phyloP scores from a whole-genome alignment of 371 early-diverging fungal species.

The Mucor lusitanicus region DNA sequence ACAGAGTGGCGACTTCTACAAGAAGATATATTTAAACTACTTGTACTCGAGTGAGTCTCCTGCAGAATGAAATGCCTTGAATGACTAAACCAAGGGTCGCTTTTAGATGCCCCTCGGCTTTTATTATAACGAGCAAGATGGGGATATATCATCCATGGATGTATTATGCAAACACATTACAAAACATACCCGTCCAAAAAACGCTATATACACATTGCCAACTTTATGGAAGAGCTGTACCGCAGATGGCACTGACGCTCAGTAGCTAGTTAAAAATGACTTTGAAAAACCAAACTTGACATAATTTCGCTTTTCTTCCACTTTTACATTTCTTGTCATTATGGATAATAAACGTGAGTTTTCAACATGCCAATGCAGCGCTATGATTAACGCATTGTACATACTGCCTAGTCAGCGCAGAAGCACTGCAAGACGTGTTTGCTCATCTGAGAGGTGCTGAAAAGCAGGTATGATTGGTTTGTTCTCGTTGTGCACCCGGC shows the following conservation, averaged over 20 bases:
- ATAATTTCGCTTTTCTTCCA: background rate
- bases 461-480: background rate
- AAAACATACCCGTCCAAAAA: background rate
- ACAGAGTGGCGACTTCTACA: no score
- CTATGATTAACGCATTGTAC: background rate
- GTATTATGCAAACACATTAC: background rate
- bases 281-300: no score
- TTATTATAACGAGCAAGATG: background rate
- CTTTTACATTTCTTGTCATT: background rate
- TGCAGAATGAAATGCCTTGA: background rate
- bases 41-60: no score
- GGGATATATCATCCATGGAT: background rate
- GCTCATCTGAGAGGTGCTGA: conserved; percentile 1
- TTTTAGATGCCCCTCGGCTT: no score
- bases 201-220: background rate
- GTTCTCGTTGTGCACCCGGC: background rate
- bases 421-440: conserved; percentile 7
- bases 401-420: background rate
- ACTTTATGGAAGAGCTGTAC: background rate
- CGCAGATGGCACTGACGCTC: no score
- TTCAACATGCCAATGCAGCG: background rate
- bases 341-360: background rate
- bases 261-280: background rate
- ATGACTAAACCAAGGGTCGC: no score
- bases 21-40: no score